Percentiles rank a stretch among this genome's conserved stretches.
Conservation (phyloP, 1,284 basidiomycete species). For the Cryptococcus hybrid region DNA sequence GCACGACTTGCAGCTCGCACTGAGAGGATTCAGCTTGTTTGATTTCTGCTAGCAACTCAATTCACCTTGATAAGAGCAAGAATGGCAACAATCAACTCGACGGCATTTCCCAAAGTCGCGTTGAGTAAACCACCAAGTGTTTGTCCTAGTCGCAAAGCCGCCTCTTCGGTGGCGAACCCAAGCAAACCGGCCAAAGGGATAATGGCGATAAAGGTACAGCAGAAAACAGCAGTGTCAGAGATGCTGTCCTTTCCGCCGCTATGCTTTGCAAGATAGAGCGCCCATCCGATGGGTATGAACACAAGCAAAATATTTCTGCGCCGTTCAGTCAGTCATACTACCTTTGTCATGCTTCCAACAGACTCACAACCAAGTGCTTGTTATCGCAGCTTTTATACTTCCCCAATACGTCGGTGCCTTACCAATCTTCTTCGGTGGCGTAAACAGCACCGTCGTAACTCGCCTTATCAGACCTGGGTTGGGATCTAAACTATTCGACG, state of each 20-base stretch:
- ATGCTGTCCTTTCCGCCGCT: constrained; percentile 38
- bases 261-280: constrained; percentile 47
- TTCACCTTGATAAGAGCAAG: constrained; percentile 44
- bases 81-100: constrained; percentile 49
- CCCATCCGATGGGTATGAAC: constrained; percentile 53
- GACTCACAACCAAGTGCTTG: constrained; percentile 49
- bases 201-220: constrained; percentile 50
- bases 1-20: constrained; percentile 56
- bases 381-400: constrained; percentile 43
- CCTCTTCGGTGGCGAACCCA: constrained; percentile 82
- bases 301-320: constrained; percentile 50
- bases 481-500: constrained; percentile 4
- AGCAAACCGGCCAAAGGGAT: constrained; percentile 66
- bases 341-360: neutral
- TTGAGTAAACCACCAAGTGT: constrained; percentile 82
- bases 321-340: too few species aligned
- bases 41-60: neutral
- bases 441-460: constrained; percentile 47
- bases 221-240: constrained; percentile 45
- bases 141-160: constrained; percentile 70
- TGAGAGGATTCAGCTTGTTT: constrained; percentile 7
- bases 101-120: constrained; percentile 68
- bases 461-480: constrained; percentile 20
- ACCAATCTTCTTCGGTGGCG: constrained; percentile 43
- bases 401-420: constrained; percentile 45